These are phyloP conservation scores for Hansenula sp. DNA, from an alignment of 1,139 yeast species.

Conservation along the genomic window DNA sequence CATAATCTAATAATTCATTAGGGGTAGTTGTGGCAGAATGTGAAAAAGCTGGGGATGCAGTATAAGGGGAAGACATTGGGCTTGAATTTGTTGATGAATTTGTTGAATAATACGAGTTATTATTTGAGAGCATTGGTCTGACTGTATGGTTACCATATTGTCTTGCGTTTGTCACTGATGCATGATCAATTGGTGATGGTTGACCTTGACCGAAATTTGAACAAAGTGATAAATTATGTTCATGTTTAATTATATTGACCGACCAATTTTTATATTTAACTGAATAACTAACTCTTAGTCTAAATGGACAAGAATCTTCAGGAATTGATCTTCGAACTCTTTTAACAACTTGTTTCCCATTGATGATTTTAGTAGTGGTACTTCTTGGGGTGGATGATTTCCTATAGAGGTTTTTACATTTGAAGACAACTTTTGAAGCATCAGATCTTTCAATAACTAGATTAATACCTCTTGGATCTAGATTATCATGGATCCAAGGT, in stretches of 20 bases:
- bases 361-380: slow-evolving; percentile 6
- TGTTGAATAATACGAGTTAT: slow-evolving; percentile 1
- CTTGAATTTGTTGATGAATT: slow-evolving; percentile 8
- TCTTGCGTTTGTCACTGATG: not conserved
- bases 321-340: slow-evolving; percentile 17
- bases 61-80: slow-evolving; percentile 11
- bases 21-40: slow-evolving; percentile 10
- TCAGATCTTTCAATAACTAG: slow-evolving; percentile 72
- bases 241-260: slow-evolving; percentile 34
- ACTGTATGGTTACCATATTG: not conserved
- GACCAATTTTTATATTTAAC: slow-evolving; percentile 55
- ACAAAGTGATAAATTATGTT: slow-evolving; percentile 19
- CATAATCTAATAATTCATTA: not conserved
- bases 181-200: slow-evolving; percentile 2
- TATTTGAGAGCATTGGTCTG: not conserved
- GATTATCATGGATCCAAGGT: slow-evolving; percentile 59
- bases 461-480: slow-evolving; percentile 48
- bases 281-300: slow-evolving; percentile 65
- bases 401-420: slow-evolving; percentile 48
- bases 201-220: slow-evolving; percentile 18
- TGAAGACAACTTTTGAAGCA: slow-evolving; percentile 62
- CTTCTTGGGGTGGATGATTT: slow-evolving; percentile 17
- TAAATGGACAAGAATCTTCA: slow-evolving; percentile 55
- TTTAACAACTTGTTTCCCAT: slow-evolving; percentile 10
- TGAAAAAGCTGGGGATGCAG: slow-evolving; percentile 22